phyloP scores from a whole-genome alignment of 805 yeast species.

The Saturnispora serradocipensis region DNA sequence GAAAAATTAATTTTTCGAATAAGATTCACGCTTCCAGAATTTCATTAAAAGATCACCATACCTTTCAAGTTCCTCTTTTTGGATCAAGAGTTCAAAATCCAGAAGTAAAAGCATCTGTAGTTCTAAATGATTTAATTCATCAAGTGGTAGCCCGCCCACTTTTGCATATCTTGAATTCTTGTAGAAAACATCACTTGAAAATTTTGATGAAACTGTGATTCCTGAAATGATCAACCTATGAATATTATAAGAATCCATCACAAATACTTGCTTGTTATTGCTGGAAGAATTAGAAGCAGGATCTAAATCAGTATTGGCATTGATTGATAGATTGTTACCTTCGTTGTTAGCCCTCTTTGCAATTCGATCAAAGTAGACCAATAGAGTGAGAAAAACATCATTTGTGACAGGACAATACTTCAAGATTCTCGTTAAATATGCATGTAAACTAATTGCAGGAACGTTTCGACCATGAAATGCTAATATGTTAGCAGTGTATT shows the following conservation, averaged over 20 bases:
- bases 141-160: constrained; percentile 90
- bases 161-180: constrained; percentile 91
- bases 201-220: constrained; percentile 89
- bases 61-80: constrained; percentile 81
- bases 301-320: not conserved
- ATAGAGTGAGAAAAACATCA: constrained; percentile 81
- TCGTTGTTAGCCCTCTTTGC: constrained; percentile 67
- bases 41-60: constrained; percentile 80
- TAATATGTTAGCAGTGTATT: constrained; percentile 58
- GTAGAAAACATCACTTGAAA: constrained; percentile 89
- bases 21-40: constrained; percentile 66
- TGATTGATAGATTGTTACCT: constrained; percentile 11
- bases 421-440: constrained; percentile 80
- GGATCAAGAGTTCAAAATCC: constrained; percentile 81
- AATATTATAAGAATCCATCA: constrained; percentile 92
- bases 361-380: constrained; percentile 91
- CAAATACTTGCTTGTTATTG: constrained; percentile 56
- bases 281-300: constrained; percentile 1
- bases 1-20: constrained; percentile 21
- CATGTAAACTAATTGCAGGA: constrained; percentile 89
- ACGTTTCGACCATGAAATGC: constrained; percentile 95
- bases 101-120: constrained; percentile 75
- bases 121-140: constrained; percentile 87
- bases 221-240: constrained; percentile 92
- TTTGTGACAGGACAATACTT: constrained; percentile 98